A percentile compares a stretch with the other conserved stretches of the same genome.
phyloP scores from a whole-genome alignment of 306 rosid genomes.

The Oemleria cerasiformis region DNA sequence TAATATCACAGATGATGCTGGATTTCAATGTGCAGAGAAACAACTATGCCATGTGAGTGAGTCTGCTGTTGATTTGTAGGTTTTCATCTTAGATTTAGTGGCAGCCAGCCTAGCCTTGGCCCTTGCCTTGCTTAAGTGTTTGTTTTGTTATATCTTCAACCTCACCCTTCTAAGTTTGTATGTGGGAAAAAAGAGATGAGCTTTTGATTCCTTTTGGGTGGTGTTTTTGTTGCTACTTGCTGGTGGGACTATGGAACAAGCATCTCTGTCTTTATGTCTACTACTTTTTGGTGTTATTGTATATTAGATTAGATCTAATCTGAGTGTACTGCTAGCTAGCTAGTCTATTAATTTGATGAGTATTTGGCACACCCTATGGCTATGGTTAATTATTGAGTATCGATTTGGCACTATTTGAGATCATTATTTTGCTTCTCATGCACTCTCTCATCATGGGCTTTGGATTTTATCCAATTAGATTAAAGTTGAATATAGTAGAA shows the following conservation, averaged over 20 bases:
- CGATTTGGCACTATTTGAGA: not conserved
- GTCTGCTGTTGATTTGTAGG: constrained; percentile 42
- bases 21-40: constrained; percentile 30
- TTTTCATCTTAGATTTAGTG: constrained; percentile 25
- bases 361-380: not conserved
- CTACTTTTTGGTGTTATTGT: constrained; percentile 10
- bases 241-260: constrained; percentile 29
- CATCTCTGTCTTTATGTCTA: not conserved
- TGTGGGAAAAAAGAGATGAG: constrained; percentile 26
- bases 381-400: not conserved
- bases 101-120: too few species aligned
- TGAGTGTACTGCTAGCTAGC: constrained; percentile 15
- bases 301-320: constrained; percentile 31
- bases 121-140: constrained; percentile 27
- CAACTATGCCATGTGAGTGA: constrained; percentile 33
- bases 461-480: too few species aligned
- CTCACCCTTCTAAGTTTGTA: constrained; percentile 18
- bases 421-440: not conserved
- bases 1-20: constrained; percentile 20
- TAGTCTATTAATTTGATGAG: constrained; percentile 25
- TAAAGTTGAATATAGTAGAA: too few species aligned
- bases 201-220: constrained; percentile 37
- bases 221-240: constrained; percentile 9
- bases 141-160: constrained; percentile 14
- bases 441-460: too few species aligned